Evolutionary conservation across 2,329 filamentous ascomycete species (phyloP), one percentile per base, ranked within the genome.

Genomic region (Lomentospora prolificans): DNA sequence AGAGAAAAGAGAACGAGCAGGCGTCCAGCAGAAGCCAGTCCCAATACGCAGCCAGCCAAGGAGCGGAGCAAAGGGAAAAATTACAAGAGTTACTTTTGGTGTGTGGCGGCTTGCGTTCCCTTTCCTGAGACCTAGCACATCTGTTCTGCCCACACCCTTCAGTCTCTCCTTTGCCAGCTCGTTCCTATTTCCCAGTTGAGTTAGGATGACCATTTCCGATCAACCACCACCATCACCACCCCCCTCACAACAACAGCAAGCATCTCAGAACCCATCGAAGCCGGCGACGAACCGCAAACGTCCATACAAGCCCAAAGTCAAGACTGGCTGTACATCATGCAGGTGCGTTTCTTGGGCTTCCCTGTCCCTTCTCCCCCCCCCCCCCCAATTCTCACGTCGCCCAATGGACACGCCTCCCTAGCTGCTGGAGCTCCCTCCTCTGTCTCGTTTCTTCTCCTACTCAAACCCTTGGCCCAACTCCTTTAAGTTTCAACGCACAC

Each of bases 241-340:
- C 17, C 39, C 52, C 30, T 27, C 22, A 8, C 50, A 33, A 19
- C 50, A 33, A n/a, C 50, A 33, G 30, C 27, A 24, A 4, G 14
- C 22, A 28, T 30, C n/a, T 9, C 27, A 55, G 39, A 19, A 41
- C 7, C 44, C 36, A 33, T 24, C 27, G 17, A 52, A 22, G 52
- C 10, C 51, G 22, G 12, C 51, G 3, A 8, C 51, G 24, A 17
- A 25, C 27, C 36, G 52, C 24, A 55, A 48, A 33, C 52, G 52
- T 4, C 52, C 52, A 3, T 60, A 61, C 60, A 55, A 31, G 52
- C 52, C 64, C 17, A 73, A 72, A 55, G 70, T 72, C 14, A 74
- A 73, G 58, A 73, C 70, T 12, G 72, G 71, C 51, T 74, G 72
- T 61, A 61, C 58, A 61, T 74, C 72, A 53, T 74, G 72, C 69